phyloP scores from a whole-genome alignment of 257 asterid species.

The Solanum stenotomum region DNA sequence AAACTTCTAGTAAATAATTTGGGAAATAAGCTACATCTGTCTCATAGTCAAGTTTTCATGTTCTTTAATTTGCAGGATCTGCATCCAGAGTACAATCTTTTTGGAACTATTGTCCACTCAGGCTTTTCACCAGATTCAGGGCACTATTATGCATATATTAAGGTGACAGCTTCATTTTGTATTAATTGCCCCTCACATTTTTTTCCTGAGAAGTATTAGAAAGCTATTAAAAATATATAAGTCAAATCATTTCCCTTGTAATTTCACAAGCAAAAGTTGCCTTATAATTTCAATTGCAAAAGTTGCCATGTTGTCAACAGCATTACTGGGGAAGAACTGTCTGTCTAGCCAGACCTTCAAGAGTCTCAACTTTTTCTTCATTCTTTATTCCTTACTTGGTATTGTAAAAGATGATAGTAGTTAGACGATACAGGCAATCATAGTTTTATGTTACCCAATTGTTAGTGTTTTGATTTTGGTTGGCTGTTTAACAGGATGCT shows the following conservation, averaged over 20 bases:
- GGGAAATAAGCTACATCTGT: neutral
- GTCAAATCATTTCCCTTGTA: neutral
- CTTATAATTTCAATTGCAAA: neutral
- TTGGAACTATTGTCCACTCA: conserved; percentile 93
- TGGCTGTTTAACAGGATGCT: conserved; percentile 55
- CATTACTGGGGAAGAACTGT: neutral
- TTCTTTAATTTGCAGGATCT: conserved; percentile 54
- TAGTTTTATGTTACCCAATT: neutral
- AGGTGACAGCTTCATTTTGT: conserved; percentile 34
- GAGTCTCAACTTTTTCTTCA: neutral
- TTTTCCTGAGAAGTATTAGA: neutral
- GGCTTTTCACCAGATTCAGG: conserved; percentile 97
- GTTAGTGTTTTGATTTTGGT: conserved; percentile 7
- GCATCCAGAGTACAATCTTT: conserved; percentile 81
- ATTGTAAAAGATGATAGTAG: neutral
- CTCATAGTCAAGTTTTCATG: neutral
- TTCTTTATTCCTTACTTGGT: neutral
- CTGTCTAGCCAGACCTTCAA: neutral
- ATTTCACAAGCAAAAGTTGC: neutral
- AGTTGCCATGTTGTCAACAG: neutral
- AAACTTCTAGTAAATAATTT: neutral
- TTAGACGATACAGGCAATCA: neutral
- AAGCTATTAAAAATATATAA: neutral
- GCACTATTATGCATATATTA: conserved; percentile 95
- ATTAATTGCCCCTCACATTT: neutral